Base-by-base conservation (phyloP, 139 green algal species). In the Closterium sp. region DNA sequence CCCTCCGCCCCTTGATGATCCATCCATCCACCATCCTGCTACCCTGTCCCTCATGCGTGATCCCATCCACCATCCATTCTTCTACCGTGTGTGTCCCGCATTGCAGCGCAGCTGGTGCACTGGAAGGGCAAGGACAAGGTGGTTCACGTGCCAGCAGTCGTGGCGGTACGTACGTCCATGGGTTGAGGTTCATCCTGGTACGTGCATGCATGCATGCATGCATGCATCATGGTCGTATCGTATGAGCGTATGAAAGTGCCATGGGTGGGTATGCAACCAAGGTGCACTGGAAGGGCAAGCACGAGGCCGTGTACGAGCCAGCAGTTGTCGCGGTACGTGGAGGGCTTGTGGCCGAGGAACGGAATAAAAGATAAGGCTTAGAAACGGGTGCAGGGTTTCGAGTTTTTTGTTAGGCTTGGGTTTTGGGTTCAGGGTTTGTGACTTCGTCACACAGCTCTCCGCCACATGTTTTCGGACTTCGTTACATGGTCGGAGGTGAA, bases 21-120 rank as follows among this genome's bases (percentile, higher is more conserved):
- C 19, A 79, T 79, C 19, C 62, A 79, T 50, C 4, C 38, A 50
- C 38, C 38, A 50, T n/a, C n/a, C n/a, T n/a, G n/a, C n/a, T n/a
- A n/a, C n/a, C n/a, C n/a, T n/a, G n/a, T n/a, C n/a, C n/a, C n/a
- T n/a, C n/a, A n/a, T n/a, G n/a, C n/a, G n/a, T n/a, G n/a, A n/a
- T n/a, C n/a, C n/a, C n/a, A n/a, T n/a, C n/a, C n/a, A n/a, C n/a
- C n/a, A n/a, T n/a, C 45, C 45, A 70, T 79, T 13, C 62, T 7
- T 2, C 62, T 5, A 27, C 62, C 62, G 13, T 79, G 62, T 79
- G 0, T 79, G 62, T 79, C 62, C 62, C 17, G 17, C 62, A 70
- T 79, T 88, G 62, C 89, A 92, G 89, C 90, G 31, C 91, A 94
- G 70, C 91, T 94, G 22, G 86, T 94, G 87, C 87, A 94, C 30